Base-by-base conservation (phyloP, 192 early-diverging fungal genomes). In the Entomortierella chlamydospora region DNA sequence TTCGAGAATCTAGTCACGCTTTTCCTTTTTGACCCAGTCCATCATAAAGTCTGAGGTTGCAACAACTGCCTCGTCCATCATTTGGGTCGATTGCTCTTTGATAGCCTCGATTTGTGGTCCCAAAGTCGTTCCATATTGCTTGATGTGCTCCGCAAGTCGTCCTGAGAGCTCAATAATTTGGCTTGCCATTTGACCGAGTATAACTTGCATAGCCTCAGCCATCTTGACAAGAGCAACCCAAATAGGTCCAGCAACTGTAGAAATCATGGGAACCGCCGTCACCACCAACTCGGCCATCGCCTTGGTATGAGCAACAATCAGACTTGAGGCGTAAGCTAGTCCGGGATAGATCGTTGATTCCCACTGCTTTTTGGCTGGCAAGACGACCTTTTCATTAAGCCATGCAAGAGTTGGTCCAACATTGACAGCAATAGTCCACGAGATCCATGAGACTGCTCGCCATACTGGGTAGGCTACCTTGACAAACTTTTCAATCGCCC, bases 11-110 rank as follows among this genome's bases (percentile, higher is more conserved):
- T 50, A 78, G 18, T 78, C 74, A 26, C 74, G 74, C 29, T 70
- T 79, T 30, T 79, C 68, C 17, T 70, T 59, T 52, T 79, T 79
- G 25, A 58, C 76, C 76, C 76, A 79, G 63, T 70, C 68, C 62
- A 79, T 66, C 76, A 79, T 79, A 60, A 65, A 45, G 31, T 64
- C 70, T 41, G 55, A 66, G 1, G 33, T 56, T 0, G 68, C 20
- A 5, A 61, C 39, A 5, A 79, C 76, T 8, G 65, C 15, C 31
- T 70, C 76, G 23, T 79, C 76, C 49, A 70, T 59, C 17, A 56
- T 25, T 12, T 28, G 47, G 0, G 62, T 68, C 31, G 62, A 43
- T 13, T 66, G 67, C 17, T 30, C 56, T 61, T 79, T 79, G 41
- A 70, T 66, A 0, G 18, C 54, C 23, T 79, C 62, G 18, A 79